Evolutionary conservation across 176 grass and related monocot species (phyloP), one percentile per base, ranked within the genome.

Genomic region (Musa schizocarpa): DNA sequence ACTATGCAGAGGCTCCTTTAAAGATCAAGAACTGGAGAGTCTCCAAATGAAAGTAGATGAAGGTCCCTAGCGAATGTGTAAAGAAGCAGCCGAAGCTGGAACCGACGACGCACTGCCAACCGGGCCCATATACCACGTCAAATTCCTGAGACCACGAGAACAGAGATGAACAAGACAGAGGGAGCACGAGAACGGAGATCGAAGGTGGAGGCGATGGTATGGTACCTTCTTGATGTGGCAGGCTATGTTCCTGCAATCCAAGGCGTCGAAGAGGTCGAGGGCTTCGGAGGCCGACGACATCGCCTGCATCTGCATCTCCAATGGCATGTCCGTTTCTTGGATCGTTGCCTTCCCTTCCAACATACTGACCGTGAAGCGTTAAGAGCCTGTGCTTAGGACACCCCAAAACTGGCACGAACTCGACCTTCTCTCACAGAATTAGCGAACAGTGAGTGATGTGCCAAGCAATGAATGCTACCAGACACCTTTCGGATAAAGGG

Each of bases 271-370:
- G 82, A 87, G 88, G 77, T 98, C 95, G 57, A 98, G 95, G 0
- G 90, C 90, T 74, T 86, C 86, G 74, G 80, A 93, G 52, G 95
- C 90, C 29, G 88, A 74, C 27, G 95, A 72, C 88, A 74, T 94
- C 54, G 95, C 95, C 77, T 87, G 88, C 53, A 80, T 80, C 84
- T 99, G 95, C 90, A 99, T 99, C 88, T 89, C 85, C 68, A 69
- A 69, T 12, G 95, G 95, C 90, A 99, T 99, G 81, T 99, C 90
- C n/a, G 90, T 94, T 82, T 99, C 95, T 84, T 92, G 86, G 85
- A 99, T 82, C 95, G 17, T 87, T 24, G 88, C 95, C 80, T 86
- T 99, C 63, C 95, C 95, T 93, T 99, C 88, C 86, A 99, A 57
- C 95, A 99, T 94, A 21, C 77, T 58, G 25, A 23, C 27, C 16